A percentile compares a stretch with the other conserved stretches of the same genome.
Conservation (phyloP, 768 basidiomycete species). For the Mycena rosella region DNA sequence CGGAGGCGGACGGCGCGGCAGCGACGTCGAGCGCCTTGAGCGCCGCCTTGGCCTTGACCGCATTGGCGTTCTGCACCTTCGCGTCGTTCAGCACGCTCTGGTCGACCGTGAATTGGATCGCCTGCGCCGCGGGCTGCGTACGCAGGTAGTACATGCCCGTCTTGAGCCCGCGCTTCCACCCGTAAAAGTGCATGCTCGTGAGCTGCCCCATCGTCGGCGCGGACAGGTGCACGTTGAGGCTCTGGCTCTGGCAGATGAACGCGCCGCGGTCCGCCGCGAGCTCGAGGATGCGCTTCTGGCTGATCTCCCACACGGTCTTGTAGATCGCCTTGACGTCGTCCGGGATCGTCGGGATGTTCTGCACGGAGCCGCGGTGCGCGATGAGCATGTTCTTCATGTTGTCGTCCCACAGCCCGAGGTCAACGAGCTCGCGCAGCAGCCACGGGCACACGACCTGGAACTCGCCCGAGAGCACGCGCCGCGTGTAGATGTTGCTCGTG, state of each 20-base stretch:
- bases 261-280: constrained; percentile 87
- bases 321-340: constrained; percentile 85
- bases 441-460: constrained; percentile 91
- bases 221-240: constrained; percentile 81
- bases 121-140: constrained; percentile 82
- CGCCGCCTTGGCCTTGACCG: constrained; percentile 40
- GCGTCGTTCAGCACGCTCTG: constrained; percentile 79
- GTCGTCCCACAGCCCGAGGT: constrained; percentile 81
- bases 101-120: constrained; percentile 81
- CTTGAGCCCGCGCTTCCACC: constrained; percentile 89
- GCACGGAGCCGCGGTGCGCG: constrained; percentile 43
- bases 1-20: constrained; percentile 39
- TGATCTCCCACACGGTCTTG: constrained; percentile 92
- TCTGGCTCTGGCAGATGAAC: constrained; percentile 87
- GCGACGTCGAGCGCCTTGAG: constrained; percentile 38
- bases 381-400: constrained; percentile 39
- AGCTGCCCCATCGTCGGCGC: constrained; percentile 81
- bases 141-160: constrained; percentile 89
- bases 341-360: constrained; percentile 77
- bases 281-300: constrained; percentile 86
- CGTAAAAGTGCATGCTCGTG: constrained; percentile 86
- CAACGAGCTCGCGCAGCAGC: constrained; percentile 85
- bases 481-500: constrained; percentile 89
- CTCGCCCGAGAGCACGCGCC: constrained; percentile 86
- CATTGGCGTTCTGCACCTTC: constrained; percentile 59